These are phyloP conservation scores for Tricholoma sp. DNA, from an alignment of 768 basidiomycete genomes.

Conservation along the genomic window DNA sequence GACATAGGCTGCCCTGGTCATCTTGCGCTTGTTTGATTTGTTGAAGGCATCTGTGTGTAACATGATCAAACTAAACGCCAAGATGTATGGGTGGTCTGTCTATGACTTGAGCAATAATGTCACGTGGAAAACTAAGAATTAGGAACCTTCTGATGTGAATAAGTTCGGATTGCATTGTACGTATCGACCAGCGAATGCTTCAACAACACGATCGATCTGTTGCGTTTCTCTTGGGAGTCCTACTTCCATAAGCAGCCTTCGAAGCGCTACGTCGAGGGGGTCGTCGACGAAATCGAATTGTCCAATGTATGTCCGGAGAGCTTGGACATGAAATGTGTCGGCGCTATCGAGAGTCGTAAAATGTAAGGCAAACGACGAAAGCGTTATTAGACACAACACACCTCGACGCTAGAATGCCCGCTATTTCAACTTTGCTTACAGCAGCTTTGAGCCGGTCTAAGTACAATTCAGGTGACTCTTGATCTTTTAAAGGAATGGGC, in stretches of 20 bases:
- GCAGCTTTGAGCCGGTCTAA: conserved; percentile 56
- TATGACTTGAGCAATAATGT: neutral
- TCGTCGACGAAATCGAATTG: conserved; percentile 75
- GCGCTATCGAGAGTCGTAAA: conserved; percentile 37
- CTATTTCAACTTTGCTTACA: conserved; percentile 76
- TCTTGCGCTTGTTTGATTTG: conserved; percentile 94
- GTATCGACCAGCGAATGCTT: conserved; percentile 88
- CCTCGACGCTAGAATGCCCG: conserved; percentile 78
- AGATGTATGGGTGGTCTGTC: conserved; percentile 88
- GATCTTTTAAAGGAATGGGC: conserved; percentile 45
- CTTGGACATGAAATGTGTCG: conserved; percentile 63
- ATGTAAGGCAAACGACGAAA: conserved; percentile 1
- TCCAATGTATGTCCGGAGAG: conserved; percentile 67
- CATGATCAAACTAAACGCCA: conserved; percentile 98
- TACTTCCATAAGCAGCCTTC: conserved; percentile 86
- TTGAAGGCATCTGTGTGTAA: conserved; percentile 98
- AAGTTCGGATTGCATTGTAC: conserved; percentile 75
- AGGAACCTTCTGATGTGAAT: conserved; percentile 68
- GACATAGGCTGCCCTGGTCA: conserved; percentile 93
- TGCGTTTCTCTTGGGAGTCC: conserved; percentile 94
- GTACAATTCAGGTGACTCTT: conserved; percentile 70
- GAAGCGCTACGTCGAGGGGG: conserved; percentile 88
- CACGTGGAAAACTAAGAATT: conserved; percentile 10
- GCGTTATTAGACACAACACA: conserved; percentile 22
- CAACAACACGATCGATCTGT: conserved; percentile 96